Base-by-base conservation (phyloP, 1,284 basidiomycete genomes). In the Porodaedalea pini region DNA sequence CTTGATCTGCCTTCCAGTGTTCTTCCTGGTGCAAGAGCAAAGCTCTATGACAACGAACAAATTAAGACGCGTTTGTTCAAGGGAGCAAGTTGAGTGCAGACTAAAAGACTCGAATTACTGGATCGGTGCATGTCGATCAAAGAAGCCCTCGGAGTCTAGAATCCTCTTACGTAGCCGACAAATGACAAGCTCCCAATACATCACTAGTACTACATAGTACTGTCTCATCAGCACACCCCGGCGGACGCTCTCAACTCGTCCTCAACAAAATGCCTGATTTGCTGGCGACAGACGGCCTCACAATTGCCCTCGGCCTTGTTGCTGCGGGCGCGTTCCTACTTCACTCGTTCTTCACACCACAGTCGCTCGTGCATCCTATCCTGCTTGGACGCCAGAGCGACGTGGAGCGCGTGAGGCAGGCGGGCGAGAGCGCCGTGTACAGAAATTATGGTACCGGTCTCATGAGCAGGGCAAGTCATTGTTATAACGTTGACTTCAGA, bases 381-480 rank as follows among this genome's bases (percentile, higher is more conserved):
- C 77, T 92, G 7, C 79, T 92, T 2, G 90, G 89, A 11, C 75
- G 89, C 45, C 90, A 92, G 74, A 90, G 88, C 64, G 90, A 92
- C 71, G 85, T 84, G 27, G 84, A 83, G n/a, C 80, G 87, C 43
- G 88, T 90, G 6, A 75, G 89, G 51, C 83, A 89, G 62, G 78
- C 85, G 5, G 75, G 78, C 27, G 88, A 92, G 70, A 90, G 88
- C 65, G 85, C 90, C 1, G 75, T 89, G 5, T 90, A 90, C 69
- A 82, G 89, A 66, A 91, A 91, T 73, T 92, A 92, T 76, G 79
- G 83, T 8, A 90, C 88, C 23, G 88, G 88, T 4, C 75, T 88
- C 58, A 79, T 88, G 78, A 87, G 85, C 58, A 79, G 87, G 71
- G 89, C 88, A 69, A 66, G 81, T 75, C 41, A 23, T 54, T 10